These are phyloP conservation scores for Botryotinia calthae DNA, from an alignment of 2,329 filamentous ascomycete genomes.

Conservation along the genomic window DNA sequence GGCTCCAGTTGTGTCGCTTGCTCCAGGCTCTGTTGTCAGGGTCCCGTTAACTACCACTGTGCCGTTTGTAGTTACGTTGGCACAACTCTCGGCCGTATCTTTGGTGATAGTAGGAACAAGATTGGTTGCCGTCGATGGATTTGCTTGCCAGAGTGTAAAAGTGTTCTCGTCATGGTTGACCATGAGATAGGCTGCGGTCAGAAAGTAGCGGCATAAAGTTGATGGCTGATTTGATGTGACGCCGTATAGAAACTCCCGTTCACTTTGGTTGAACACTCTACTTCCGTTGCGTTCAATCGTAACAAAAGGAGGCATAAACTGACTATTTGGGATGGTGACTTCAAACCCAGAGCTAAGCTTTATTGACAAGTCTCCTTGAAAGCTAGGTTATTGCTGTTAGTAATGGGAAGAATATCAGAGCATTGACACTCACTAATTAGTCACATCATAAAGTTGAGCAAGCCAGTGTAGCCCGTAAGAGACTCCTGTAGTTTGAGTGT, in stretches of 20 bases:
- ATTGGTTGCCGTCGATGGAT: neutral
- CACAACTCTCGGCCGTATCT: neutral
- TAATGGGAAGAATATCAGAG: no score
- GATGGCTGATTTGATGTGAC: neutral
- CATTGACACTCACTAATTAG: neutral
- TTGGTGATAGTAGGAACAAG: neutral
- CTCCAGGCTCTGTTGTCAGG: neutral
- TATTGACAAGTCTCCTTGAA: slow-evolving; percentile 7
- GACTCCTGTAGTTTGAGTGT: neutral
- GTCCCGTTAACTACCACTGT: slow-evolving; percentile 5
- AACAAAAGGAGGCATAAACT: slow-evolving; percentile 6
- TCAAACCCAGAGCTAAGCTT: slow-evolving; percentile 7
- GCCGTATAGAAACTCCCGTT: neutral
- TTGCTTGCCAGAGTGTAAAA: slow-evolving; percentile 7
- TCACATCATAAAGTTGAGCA: slow-evolving; percentile 1
- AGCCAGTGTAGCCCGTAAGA: slow-evolving; percentile 10
- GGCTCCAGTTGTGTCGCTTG: neutral
- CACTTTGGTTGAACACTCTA: slow-evolving; percentile 1
- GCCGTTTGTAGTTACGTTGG: neutral
- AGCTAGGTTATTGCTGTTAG: neutral
- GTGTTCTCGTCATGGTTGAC: slow-evolving; percentile 7
- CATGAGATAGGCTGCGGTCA: slow-evolving; percentile 16
- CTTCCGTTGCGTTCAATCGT: neutral
- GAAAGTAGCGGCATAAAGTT: slow-evolving; percentile 2
- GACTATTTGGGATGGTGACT: slow-evolving; percentile 1